Base-by-base conservation (phyloP, 2,329 filamentous ascomycete species). In the Epichloe brachyelytri region DNA sequence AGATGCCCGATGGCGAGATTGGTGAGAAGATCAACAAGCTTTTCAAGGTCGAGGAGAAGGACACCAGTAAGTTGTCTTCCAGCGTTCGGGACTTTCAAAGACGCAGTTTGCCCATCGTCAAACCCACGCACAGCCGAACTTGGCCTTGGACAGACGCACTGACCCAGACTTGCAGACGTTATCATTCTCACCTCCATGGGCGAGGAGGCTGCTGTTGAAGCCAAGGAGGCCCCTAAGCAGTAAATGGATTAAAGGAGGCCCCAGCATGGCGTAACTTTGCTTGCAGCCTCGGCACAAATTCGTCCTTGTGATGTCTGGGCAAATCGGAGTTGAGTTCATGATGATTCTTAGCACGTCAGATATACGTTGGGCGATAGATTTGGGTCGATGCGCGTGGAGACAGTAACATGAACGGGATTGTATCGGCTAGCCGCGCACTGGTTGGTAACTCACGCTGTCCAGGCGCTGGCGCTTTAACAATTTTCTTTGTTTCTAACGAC, bases 141-240 rank as follows among this genome's bases (percentile, higher is more conserved):
- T 36, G 8, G 14, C 5, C 38, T 11, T 39, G 11, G 33, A 43
- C 33, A 39, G 8, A 10, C 37, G 11, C 11, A 44, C 46, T 51
- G 19, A 46, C 40, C 33, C 2, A 37, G 17, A n/a, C 26, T 30
- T 39, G 19, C 22, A 95, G 89, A 89, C 74, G 85, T 97, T 64
- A 85, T 91, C 64, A 82, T 98, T 70, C 86, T 95, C 68, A 87
- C 88, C 64, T 83, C 93, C 69, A 98, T 98, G 93, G 87, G 87
- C 68, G 91, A 98, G 77, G 87, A 97, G 80, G 75, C 79, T 63
- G 86, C 84, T 66, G 85, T 96, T 69, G 90, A 96, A 69, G 86
- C 83, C 74, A 97, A 97, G 83, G 90, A 96, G 76, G 88, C 87
- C 71, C 83, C 86, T 71, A 62, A 61, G 55, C 51, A 54, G 52